phyloP scores from a whole-genome alignment of 805 yeast genomes.

The Wickerhamiella azymoides region DNA sequence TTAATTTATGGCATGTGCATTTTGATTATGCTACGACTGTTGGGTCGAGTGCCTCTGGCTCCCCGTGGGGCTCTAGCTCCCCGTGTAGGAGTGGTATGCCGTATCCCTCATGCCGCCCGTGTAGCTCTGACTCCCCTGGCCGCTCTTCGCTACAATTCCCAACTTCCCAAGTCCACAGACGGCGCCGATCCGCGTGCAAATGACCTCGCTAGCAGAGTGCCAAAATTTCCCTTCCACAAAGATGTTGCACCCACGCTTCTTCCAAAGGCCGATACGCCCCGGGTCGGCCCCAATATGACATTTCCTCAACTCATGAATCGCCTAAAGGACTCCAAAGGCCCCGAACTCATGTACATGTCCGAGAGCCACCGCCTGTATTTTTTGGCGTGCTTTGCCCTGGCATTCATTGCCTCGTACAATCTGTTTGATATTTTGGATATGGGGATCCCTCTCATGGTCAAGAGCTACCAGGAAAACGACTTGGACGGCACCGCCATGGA shows the following conservation, averaged over 20 bases:
- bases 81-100: too few species aligned
- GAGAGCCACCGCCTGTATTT: constrained; percentile 74
- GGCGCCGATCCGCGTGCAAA: constrained; percentile 26
- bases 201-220: constrained; percentile 43
- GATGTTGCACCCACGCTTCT: constrained; percentile 52
- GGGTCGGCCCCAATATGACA: constrained; percentile 41
- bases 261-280: constrained; percentile 69
- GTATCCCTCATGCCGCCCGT: too few species aligned
- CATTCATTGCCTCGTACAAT: constrained; percentile 58
- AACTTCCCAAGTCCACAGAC: constrained; percentile 14
- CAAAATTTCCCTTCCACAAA: constrained; percentile 50
- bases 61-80: neutral
- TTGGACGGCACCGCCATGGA: constrained; percentile 31
- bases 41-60: neutral
- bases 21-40: neutral
- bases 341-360: constrained; percentile 68
- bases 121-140: too few species aligned
- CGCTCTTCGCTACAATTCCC: constrained; percentile 5
- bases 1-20: neutral
- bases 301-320: constrained; percentile 50
- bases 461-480: constrained; percentile 39
- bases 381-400: constrained; percentile 51
- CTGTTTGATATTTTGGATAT: constrained; percentile 39
- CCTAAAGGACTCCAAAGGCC: constrained; percentile 39
- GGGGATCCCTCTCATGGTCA: constrained; percentile 37